Evolutionary conservation across 2,329 filamentous ascomycete species (phyloP), one percentile per base, ranked within the genome.

Genomic region (Truncatella angustata): DNA sequence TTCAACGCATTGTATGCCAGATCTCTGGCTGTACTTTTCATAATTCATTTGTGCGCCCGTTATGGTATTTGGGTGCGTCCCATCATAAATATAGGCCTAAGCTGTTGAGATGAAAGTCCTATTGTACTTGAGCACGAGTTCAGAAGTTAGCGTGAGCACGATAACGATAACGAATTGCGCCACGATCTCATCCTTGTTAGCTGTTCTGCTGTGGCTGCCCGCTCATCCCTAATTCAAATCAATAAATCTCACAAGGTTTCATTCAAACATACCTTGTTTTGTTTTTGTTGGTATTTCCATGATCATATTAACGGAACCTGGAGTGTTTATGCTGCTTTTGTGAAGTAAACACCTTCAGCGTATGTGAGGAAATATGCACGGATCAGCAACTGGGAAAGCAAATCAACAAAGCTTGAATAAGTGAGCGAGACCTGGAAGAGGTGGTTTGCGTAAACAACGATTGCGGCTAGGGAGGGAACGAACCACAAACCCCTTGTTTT

Each of bases 311-410:
- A 28, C 10, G 4, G 14, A 44, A 4, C 16, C 9, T 4, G 21
- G 16, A 23, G 21, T 14, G 10, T 26, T 44, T 16, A 44, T 10
- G 23, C 20, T 28, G 16, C 16, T 35, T 16, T 24, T 10, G 23
- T 23, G 4, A 40, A n/a, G n/a, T n/a, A n/a, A n/a, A n/a, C n/a
- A n/a, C n/a, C n/a, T n/a, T n/a, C n/a, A n/a, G n/a, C n/a, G n/a
- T n/a, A n/a, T n/a, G n/a, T n/a, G n/a, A n/a, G 21, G 16, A 21
- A 49, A 36, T 37, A 49, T 39, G 46, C 21, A 34, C 46, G 37
- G 14, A 46, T 34, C 43, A 46, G 23, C 43, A 34, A 32, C 26
- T 16, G 16, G 26, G 18, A 28, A 32, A 18, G 26, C 16, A 32
- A 32, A 23, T 34, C 28, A 11, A 28, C n/a, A 46, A 32, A 34